Base-by-base conservation (phyloP, 345 rosid species). In the Salix koriyanagi region DNA sequence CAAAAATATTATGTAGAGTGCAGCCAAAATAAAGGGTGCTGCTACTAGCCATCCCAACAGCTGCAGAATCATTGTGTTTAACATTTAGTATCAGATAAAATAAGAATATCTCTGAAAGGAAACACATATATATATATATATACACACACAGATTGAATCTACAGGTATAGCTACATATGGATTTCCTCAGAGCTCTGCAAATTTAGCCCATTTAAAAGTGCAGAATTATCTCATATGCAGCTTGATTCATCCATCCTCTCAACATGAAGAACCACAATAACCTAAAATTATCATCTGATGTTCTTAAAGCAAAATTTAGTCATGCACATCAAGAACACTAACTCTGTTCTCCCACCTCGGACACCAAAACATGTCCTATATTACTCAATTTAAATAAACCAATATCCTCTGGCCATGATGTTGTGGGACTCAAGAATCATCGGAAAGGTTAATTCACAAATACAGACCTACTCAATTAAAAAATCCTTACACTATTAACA, bases 1-100 rank as follows among this genome's bases (percentile, higher is more conserved):
- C 64, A 88, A 83, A 73, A 86, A 80, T 69, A 90, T 11, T 12
- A 83, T 18, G 78, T 84, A 86, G 56, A 90, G 89, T 13, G 67
- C 74, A 23, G 75, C 86, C 79, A 90, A 30, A 65, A 88, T 80
- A 71, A 89, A 75, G 36, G 94, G 94, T 16, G 89, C 85, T 1
- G 92, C 91, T 2, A 91, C 86, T 44, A 87, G 81, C 96, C 94
- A 91, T 78, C 96, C 96, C 78, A 90, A 41, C 83, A 91, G 72
- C 96, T 91, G 92, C 88, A 78, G 28, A 80, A 71, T 5, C n/a
- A 61, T 16, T 23, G 26, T 1, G 16, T 34, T 34, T 19, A 6
- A 30, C 41, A 26, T 56, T 61, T 69, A 64, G 7, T 21, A 62
- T 7, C 10, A 30, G 36, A 37, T 48, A 65, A 41, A 11, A 28